These are phyloP conservation scores for Penicillium steckii DNA, from an alignment of 495 filamentous ascomycete genomes.

Conservation along the genomic window DNA sequence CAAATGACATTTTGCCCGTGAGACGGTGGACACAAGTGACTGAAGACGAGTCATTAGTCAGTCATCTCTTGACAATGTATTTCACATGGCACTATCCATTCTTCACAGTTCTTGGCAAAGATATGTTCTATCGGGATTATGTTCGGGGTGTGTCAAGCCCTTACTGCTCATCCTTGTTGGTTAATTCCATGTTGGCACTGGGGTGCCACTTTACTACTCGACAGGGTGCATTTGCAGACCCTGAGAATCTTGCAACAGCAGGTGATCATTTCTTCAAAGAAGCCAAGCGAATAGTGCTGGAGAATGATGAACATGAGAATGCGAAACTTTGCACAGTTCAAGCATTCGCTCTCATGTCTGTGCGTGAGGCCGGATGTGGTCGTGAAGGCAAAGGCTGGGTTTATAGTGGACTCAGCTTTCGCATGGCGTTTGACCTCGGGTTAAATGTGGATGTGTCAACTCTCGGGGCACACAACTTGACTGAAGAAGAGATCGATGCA, in stretches of 20 bases:
- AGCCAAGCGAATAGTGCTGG: constrained; percentile 83
- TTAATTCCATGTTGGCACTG: constrained; percentile 94
- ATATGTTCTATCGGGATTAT: constrained; percentile 87
- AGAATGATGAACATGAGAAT: constrained; percentile 91
- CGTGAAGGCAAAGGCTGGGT: constrained; percentile 96
- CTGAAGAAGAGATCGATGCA: constrained; percentile 84
- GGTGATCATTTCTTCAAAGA: constrained; percentile 97
- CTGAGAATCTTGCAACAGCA: constrained; percentile 76
- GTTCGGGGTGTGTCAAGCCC: constrained; percentile 57
- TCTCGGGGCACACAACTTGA: constrained; percentile 58
- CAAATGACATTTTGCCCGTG: constrained; percentile 45
- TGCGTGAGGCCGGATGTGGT: constrained; percentile 92
- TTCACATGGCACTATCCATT: constrained; percentile 98
- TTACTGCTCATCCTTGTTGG: constrained; percentile 86
- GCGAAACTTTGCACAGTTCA: constrained; percentile 92
- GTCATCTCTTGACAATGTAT: constrained; percentile 94
- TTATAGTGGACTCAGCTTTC: constrained; percentile 96
- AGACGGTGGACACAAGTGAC: constrained; percentile 89
- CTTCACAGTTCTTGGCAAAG: constrained; percentile 90
- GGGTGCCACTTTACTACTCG: constrained; percentile 94
- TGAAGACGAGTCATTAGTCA: constrained; percentile 70
- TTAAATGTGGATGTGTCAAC: constrained; percentile 81
- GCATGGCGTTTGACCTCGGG: constrained; percentile 96
- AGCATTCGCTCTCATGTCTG: constrained; percentile 92
- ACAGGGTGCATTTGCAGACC: constrained; percentile 64